Conservation (phyloP, 768 basidiomycete species). For the Rhizopogon sp. region DNA sequence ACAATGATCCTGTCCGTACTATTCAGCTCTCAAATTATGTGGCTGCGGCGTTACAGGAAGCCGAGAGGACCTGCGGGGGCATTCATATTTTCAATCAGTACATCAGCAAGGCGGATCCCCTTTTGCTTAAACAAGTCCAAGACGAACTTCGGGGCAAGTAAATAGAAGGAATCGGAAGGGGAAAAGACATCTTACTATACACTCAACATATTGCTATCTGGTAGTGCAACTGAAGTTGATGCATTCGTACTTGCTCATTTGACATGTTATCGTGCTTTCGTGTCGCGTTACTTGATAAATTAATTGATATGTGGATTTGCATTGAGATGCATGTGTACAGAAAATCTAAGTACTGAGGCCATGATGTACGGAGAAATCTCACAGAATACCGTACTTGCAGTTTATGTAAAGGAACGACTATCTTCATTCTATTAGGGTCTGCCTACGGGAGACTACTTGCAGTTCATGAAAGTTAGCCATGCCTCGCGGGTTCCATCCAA, state of each 20-base stretch:
- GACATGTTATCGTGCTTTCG: background rate
- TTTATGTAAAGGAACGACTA: too few species aligned
- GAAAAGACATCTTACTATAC: background rate
- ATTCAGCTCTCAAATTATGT: constrained; percentile 60
- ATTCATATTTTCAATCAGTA: constrained; percentile 56
- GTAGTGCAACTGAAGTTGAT: background rate
- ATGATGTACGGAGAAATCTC: too few species aligned
- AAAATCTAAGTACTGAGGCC: too few species aligned
- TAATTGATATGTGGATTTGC: background rate
- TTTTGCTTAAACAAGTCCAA: constrained; percentile 69
- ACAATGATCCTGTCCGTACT: constrained; percentile 69
- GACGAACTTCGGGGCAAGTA: constrained; percentile 32
- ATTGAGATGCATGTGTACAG: too few species aligned
- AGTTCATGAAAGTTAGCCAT: too few species aligned
- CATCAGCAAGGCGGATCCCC: constrained; percentile 63
- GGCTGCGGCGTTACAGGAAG: constrained; percentile 53
- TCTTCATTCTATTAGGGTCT: too few species aligned
- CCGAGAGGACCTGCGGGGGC: constrained; percentile 57
- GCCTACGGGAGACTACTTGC: too few species aligned
- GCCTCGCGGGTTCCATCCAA: too few species aligned
- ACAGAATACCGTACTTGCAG: too few species aligned
- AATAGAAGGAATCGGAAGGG: background rate
- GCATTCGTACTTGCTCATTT: too few species aligned
- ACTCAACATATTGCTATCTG: background rate
- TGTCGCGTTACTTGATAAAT: background rate